Evolutionary conservation across 495 filamentous ascomycete genomes (phyloP).

Genomic region (Xylaria grammica): DNA sequence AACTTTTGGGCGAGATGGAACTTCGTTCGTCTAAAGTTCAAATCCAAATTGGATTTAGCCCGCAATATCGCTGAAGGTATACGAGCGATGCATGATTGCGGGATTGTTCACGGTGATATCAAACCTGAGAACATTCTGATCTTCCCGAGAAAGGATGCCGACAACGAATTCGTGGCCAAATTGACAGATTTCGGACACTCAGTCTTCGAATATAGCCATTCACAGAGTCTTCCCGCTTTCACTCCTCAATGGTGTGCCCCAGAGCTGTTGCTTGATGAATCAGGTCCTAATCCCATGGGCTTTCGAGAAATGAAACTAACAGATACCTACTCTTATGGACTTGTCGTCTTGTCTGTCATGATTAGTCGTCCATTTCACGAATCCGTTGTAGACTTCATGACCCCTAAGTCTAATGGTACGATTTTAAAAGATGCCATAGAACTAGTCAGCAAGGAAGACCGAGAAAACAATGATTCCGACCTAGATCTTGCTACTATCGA

Average conservation of each 20-base stretch:
- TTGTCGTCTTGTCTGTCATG: background rate
- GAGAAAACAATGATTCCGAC: background rate
- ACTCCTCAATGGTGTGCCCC: background rate
- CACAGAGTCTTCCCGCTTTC: background rate
- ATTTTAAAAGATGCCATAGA: background rate
- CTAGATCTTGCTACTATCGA: background rate
- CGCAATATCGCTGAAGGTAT: background rate
- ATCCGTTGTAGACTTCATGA: background rate
- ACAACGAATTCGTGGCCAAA: slow-evolving; percentile 2
- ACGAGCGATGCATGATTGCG: background rate
- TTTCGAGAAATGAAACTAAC: background rate
- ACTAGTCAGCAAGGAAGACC: background rate
- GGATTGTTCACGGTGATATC: slow-evolving; percentile 31
- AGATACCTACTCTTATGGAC: background rate
- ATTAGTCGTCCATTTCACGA: background rate
- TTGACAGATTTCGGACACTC: slow-evolving; percentile 3
- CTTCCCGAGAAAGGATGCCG: background rate
- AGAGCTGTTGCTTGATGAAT: background rate
- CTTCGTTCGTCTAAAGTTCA: background rate
- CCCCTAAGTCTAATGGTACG: background rate
- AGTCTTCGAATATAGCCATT: background rate
- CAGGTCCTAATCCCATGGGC: background rate
- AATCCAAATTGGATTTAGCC: background rate
- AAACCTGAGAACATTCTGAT: slow-evolving; percentile 7
- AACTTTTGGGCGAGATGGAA: background rate